phyloP scores from a whole-genome alignment of 352 stramenopile genomes.

The Phytopythium sindhum region DNA sequence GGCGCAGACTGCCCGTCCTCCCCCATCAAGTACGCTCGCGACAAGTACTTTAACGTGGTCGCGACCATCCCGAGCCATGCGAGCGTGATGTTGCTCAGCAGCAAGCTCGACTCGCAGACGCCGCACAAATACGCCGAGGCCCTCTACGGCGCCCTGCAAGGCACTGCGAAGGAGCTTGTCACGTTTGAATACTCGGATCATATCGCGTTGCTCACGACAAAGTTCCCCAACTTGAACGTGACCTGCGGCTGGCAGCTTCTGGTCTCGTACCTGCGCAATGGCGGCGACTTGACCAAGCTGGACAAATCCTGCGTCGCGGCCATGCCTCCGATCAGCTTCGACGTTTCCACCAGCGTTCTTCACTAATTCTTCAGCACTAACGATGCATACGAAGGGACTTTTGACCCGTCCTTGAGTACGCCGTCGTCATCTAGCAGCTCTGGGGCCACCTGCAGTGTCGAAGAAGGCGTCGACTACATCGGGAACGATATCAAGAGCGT shows the following conservation, averaged over 20 bases:
- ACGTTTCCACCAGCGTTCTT: conserved; percentile 12
- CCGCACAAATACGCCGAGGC: conserved; percentile 46
- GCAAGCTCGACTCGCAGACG: conserved; percentile 48
- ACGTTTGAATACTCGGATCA: conserved; percentile 41
- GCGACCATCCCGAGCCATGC: conserved; percentile 30
- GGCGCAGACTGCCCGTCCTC: conserved; percentile 11
- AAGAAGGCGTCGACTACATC: neutral
- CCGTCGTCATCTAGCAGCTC: neutral
- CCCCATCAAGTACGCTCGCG: conserved; percentile 33
- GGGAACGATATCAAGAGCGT: conserved; percentile 4
- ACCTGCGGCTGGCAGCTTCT: conserved; percentile 48
- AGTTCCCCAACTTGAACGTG: conserved; percentile 14
- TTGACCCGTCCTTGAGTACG: conserved; percentile 14
- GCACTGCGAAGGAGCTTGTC: conserved; percentile 37
- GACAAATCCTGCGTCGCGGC: conserved; percentile 43
- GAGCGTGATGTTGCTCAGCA: conserved; percentile 45
- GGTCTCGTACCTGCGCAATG: conserved; percentile 31
- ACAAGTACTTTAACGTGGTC: conserved; percentile 49
- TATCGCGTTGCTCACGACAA: conserved; percentile 30
- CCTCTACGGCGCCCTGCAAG: conserved; percentile 26
- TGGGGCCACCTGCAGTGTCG: neutral
- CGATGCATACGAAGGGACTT: conserved; percentile 37
- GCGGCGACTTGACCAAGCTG: conserved; percentile 29
- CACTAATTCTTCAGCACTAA: conserved; percentile 32
- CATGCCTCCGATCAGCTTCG: conserved; percentile 30